Evolutionary conservation across 306 rosid species (phyloP).

Genomic region (Notholithocarpus densiflorus): DNA sequence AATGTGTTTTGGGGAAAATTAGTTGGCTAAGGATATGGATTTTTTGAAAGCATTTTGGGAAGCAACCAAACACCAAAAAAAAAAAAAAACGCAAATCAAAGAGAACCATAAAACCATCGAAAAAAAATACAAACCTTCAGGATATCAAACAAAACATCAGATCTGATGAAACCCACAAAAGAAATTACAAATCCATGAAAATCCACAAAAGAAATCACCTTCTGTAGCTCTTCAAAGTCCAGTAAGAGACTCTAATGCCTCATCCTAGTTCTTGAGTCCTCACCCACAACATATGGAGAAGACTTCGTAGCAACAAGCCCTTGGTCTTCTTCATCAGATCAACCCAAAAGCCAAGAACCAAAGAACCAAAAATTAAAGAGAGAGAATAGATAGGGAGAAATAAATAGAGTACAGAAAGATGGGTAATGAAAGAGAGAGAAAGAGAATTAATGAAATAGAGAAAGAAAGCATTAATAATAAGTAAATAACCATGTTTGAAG

Average conservation of each 20-base stretch:
- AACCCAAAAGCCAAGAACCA: conserved; percentile 25
- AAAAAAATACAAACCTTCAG: conserved; percentile 4
- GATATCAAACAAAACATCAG: conserved; percentile 31
- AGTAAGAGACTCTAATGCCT: conserved; percentile 81
- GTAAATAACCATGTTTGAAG: too few relatives aligned
- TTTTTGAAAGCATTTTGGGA: background rate
- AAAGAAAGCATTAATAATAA: background rate
- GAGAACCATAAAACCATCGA: background rate
- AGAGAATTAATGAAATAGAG: conserved; percentile 29
- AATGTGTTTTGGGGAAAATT: background rate
- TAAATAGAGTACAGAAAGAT: too few relatives aligned
- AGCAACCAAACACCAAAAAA: background rate
- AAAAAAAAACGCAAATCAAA: conserved; percentile 13
- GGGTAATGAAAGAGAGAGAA: conserved; percentile 24
- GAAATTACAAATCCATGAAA: conserved; percentile 13
- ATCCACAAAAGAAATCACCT: conserved; percentile 41
- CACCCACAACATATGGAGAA: conserved; percentile 33
- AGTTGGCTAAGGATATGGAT: background rate
- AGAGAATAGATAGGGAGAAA: conserved; percentile 5
- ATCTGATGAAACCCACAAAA: conserved; percentile 35
- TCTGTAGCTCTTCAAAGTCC: conserved; percentile 67
- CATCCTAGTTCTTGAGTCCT: conserved; percentile 49
- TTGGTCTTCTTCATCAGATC: conserved; percentile 80
- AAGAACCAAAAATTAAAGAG: background rate
- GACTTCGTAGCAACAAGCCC: conserved; percentile 40